Percentiles rank a stretch among this genome's conserved stretches.
Evolutionary conservation across 2,329 filamentous ascomycete genomes (phyloP).

Genomic region (Juglanconis juglandina): DNA sequence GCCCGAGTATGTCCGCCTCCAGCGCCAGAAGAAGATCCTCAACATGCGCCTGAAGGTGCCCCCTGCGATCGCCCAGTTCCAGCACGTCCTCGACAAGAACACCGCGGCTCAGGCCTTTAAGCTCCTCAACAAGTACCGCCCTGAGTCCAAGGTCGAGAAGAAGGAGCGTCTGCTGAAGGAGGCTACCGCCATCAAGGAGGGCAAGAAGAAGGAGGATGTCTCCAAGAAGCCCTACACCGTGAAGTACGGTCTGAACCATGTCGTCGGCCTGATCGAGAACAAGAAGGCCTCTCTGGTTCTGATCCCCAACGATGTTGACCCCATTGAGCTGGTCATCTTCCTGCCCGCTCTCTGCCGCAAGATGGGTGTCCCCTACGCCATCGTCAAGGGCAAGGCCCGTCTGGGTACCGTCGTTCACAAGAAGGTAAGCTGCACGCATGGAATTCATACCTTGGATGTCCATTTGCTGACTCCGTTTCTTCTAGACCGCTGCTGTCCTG

Average conservation of each 20-base stretch:
- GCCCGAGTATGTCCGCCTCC: conserved; percentile 98
- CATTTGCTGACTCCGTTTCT: conserved; percentile 14
- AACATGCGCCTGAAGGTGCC: conserved; percentile 98
- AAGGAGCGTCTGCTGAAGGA: conserved; percentile 99
- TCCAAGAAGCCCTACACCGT: conserved; percentile 99
- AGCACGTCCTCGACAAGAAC: conserved; percentile 94
- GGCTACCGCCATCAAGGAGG: conserved; percentile 94
- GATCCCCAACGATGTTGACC: conserved; percentile 99
- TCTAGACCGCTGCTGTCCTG: conserved; percentile 89
- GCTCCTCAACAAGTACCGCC: conserved; percentile 99
- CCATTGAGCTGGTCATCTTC: conserved; percentile 99
- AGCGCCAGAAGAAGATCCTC: conserved; percentile 92
- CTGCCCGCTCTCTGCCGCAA: conserved; percentile 98
- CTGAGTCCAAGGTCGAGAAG: conserved; percentile 99
- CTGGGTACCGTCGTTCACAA: conserved; percentile 99
- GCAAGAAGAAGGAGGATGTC: conserved; percentile 99
- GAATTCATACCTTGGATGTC: neutral
- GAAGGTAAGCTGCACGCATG: conserved; percentile 62
- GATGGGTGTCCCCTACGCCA: conserved; percentile 99
- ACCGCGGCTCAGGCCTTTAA: conserved; percentile 96
- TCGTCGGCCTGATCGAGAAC: conserved; percentile 95
- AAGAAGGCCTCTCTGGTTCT: conserved; percentile 99
- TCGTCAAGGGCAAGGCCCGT: conserved; percentile 99
- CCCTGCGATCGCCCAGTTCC: conserved; percentile 95
- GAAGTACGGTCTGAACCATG: conserved; percentile 99